These are phyloP conservation scores for Aureobasidium sp. DNA, from an alignment of 2,329 filamentous ascomycete genomes.

Conservation along the genomic window DNA sequence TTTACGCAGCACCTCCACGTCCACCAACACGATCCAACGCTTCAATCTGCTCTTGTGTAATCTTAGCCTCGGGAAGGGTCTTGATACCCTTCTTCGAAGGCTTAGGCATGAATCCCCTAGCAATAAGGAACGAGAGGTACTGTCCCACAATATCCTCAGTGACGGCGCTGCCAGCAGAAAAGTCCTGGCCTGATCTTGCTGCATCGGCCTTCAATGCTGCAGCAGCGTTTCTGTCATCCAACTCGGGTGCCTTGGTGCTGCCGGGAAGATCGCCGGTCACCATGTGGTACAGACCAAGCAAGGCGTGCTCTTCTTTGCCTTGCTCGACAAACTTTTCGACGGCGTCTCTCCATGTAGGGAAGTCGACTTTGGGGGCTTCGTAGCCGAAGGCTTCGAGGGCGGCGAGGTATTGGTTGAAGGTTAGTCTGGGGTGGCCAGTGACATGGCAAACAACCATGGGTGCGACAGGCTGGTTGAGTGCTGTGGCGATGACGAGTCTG, in stretches of 20 bases:
- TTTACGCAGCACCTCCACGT: slow-evolving; percentile 30
- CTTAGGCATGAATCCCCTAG: slow-evolving; percentile 51
- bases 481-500: slow-evolving; percentile 66
- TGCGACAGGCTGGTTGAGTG: slow-evolving; percentile 52
- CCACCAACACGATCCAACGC: slow-evolving; percentile 46
- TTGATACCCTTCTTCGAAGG: slow-evolving; percentile 27
- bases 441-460: slow-evolving; percentile 62
- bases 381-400: slow-evolving; percentile 67
- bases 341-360: slow-evolving; percentile 58
- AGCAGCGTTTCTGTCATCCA: slow-evolving; percentile 64
- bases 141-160: slow-evolving; percentile 52
- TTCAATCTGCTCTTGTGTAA: slow-evolving; percentile 40
- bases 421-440: slow-evolving; percentile 68
- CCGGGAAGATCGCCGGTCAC: slow-evolving; percentile 60
- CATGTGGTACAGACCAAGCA: slow-evolving; percentile 69
- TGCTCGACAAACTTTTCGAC: slow-evolving; percentile 60
- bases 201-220: slow-evolving; percentile 55
- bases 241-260: slow-evolving; percentile 61
- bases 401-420: slow-evolving; percentile 68
- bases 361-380: slow-evolving; percentile 55
- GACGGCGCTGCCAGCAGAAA: slow-evolving; percentile 48
- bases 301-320: slow-evolving; percentile 59
- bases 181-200: slow-evolving; percentile 49
- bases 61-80: slow-evolving; percentile 35
- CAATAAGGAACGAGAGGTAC: slow-evolving; percentile 55